A percentile compares a stretch with the other conserved stretches of the same genome.
phyloP scores from a whole-genome alignment of 441 rosid genomes.

The Croton laevigatus region DNA sequence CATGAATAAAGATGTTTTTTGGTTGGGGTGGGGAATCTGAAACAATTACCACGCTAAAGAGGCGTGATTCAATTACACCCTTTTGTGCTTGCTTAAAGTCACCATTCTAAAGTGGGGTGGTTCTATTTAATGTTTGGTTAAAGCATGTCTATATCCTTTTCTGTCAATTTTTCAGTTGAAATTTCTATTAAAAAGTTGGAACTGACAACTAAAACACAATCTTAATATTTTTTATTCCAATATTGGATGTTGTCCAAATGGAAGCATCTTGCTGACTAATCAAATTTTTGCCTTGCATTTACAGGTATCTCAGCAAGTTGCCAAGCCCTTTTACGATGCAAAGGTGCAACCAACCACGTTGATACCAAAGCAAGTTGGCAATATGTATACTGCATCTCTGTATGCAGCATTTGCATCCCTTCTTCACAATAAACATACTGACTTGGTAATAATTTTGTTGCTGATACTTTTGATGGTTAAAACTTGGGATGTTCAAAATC shows the following conservation, averaged over 20 bases:
- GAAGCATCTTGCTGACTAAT: constrained; percentile 20
- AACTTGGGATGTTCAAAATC: too few species aligned
- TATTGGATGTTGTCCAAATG: constrained; percentile 9
- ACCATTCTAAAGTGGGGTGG: neutral
- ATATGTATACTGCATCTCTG: constrained; percentile 97
- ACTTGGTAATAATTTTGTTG: constrained; percentile 51
- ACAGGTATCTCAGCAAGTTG: constrained; percentile 83
- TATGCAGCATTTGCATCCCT: constrained; percentile 96
- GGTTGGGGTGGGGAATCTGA: neutral
- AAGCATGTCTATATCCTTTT: neutral
- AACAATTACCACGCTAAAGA: neutral
- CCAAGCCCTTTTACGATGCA: constrained; percentile 74
- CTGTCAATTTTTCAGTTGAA: neutral
- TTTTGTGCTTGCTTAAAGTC: neutral
- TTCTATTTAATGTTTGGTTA: neutral
- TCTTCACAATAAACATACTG: constrained; percentile 64
- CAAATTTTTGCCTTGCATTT: constrained; percentile 16
- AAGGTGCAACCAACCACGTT: constrained; percentile 88
- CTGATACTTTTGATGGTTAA: neutral
- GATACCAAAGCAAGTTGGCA: constrained; percentile 95
- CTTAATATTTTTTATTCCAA: neutral
- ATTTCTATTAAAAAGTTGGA: neutral
- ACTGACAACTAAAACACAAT: neutral
- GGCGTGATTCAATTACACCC: neutral
- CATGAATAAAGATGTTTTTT: neutral